Evolutionary conservation across 2,329 filamentous ascomycete genomes (phyloP).

Genomic region (Trichoderma lentiforme): DNA sequence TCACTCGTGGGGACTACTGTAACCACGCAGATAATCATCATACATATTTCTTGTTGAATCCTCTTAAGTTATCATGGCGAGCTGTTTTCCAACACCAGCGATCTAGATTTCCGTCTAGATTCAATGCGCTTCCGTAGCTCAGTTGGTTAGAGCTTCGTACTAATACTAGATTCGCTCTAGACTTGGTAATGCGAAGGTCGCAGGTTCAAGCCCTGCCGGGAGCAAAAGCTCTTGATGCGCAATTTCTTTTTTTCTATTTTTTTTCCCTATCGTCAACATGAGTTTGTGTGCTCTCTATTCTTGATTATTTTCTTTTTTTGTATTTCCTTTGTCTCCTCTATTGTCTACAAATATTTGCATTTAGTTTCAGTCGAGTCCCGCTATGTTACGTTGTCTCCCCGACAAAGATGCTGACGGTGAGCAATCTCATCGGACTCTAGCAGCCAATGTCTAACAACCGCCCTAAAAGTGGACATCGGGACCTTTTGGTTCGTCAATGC

Average conservation of each 20-base stretch:
- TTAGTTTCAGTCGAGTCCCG: neutral
- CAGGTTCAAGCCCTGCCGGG: slow-evolving; percentile 18
- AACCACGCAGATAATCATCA: neutral
- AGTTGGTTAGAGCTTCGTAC: slow-evolving; percentile 18
- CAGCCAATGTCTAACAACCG: neutral
- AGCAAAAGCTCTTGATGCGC: neutral
- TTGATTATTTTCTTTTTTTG: neutral
- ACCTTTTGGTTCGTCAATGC: neutral
- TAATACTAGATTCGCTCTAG: slow-evolving; percentile 1
- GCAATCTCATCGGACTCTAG: neutral
- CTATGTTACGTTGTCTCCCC: neutral
- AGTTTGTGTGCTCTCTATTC: neutral
- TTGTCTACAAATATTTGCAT: neutral
- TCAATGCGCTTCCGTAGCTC: slow-evolving; percentile 14
- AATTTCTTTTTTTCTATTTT: neutral
- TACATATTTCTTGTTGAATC: neutral
- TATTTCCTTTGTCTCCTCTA: neutral
- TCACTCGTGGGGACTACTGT: neutral
- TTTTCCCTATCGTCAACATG: neutral
- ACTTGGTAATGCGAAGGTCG: slow-evolving; percentile 10
- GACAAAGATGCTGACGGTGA: neutral
- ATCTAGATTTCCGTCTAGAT: neutral
- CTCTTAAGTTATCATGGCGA: neutral
- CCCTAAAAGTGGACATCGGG: neutral
- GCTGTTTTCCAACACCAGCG: neutral